Base-by-base conservation (phyloP, 768 basidiomycete species). In the Panus rudis region DNA sequence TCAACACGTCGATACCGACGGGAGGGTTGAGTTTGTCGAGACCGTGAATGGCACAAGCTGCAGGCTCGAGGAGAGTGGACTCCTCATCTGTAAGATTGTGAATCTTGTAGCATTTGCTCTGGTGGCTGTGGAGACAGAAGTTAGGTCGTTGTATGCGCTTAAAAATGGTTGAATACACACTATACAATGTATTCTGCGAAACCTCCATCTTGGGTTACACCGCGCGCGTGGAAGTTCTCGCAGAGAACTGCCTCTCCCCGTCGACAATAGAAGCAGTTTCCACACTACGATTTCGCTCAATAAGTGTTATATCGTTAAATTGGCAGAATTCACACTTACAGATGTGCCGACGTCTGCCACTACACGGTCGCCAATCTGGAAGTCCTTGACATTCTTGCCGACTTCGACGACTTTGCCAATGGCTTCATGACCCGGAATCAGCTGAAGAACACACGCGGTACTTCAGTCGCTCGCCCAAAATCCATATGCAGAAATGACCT, bases 181-280 rank as follows among this genome's bases (percentile, higher is more conserved):
- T 85, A 89, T 45, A 75, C 76, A 52, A 91, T 77, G 65, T 91
- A 92, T 58, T 92, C 89, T 6, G 90, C 88, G 58, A 94, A 94
- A 21, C 88, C 91, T 45, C 91, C 91, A 49, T 85, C 80, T 52
- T 75, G 65, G 16, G 81, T 85, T 34, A 92, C 84, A 37, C 91
- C 90, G 8, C 81, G 75, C 5, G 84, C 76, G 43, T 79, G 70
- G 63, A 91, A 92, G 67, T 88, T 72, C 61, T 92, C 90, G 64
- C 92, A 94, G 43, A 90, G 66, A 8, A 92, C 69, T 16, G 78
- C 73, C 55, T 87, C 68, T n/a, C 89, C 90, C 33, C 87, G 76
- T 40, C 88, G 78, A 63, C 92, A 93, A 66, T 79, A 91, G 66
- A 91, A 90, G 63, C 91, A 93, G 46, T 69, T 72, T 6, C 79